Evolutionary conservation across 257 asterid genomes (phyloP).

Genomic region (Nicotiana benthamiana): DNA sequence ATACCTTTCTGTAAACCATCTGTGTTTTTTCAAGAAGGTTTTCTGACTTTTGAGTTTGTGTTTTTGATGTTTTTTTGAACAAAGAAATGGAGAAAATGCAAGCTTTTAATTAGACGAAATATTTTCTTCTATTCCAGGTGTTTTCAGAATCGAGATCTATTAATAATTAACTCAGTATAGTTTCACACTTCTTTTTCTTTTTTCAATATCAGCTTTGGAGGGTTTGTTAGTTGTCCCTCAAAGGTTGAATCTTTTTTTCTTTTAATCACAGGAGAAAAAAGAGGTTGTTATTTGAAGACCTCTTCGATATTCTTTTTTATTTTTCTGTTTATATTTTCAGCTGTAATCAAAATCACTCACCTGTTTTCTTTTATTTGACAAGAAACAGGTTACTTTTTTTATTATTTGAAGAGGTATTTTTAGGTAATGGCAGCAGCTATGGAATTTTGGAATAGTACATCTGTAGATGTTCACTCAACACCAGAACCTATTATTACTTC

Average conservation of each 20-base stretch:
- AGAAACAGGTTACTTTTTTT: slow-evolving; percentile 37
- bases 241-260: slow-evolving; percentile 7
- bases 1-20: slow-evolving; percentile 81
- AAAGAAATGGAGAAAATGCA: slow-evolving; percentile 27
- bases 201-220: slow-evolving; percentile 19
- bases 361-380: slow-evolving; percentile 48
- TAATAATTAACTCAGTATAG: neutral
- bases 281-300: slow-evolving; percentile 76
- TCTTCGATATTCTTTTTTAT: slow-evolving; percentile 6
- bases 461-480: slow-evolving; percentile 20
- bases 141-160: slow-evolving; percentile 69
- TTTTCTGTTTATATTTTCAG: neutral
- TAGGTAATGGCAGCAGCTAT: slow-evolving; percentile 57
- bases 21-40: slow-evolving; percentile 29
- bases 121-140: slow-evolving; percentile 51
- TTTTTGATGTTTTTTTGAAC: neutral
- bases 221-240: slow-evolving; percentile 63
- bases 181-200: neutral
- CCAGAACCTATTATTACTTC: slow-evolving; percentile 43
- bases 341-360: slow-evolving; percentile 6
- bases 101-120: slow-evolving; percentile 29
- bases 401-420: neutral
- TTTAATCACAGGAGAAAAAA: slow-evolving; percentile 23
- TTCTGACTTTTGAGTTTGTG: slow-evolving; percentile 37
- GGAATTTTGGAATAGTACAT: slow-evolving; percentile 60